Evolutionary conservation across 371 early-diverging fungal genomes (phyloP), one percentile per base, ranked within the genome.

Genomic region (Mortierella sp.): DNA sequence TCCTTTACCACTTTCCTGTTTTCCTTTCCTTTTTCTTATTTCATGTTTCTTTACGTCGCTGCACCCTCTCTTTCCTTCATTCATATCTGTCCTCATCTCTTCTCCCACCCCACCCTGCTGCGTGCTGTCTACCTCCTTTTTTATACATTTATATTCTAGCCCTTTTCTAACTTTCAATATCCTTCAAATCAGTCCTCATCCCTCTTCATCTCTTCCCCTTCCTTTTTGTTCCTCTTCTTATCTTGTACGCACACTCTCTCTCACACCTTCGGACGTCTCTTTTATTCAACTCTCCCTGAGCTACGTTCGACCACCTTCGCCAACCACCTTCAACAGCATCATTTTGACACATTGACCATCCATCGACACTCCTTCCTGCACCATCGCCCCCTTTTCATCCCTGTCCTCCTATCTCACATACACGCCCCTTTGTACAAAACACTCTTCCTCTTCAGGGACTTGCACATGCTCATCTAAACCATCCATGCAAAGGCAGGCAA

Each of bases 401-500:
- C 48, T 59, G 28, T 31, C 59, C 14, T 59, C 34, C 59, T 16
- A 28, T 31, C 14, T 31, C 9, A 31, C 59, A 59, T 31, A 59
- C 31, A 59, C 59, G 31, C 31, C 34, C 34, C 19, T 16, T 57
- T 59, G 31, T 59, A 59, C 59, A 14, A 28, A 59, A 5, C 28
- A 26, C 19, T 59, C 34, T 16, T 6, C 6, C 43, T 40, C 43
- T 40, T 40, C 28, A 28, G 14, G 59, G 16, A 31, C 31, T 59
- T 59, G 59, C 59, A 59, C 59, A 59, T 59, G 59, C 59, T 59
- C 59, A 59, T 16, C 31, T 59, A 59, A 59, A 59, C 59, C 16
- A 31, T 59, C 59, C 59, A 59, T 16, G 59, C 59, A 59, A 59
- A 31, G 31, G 31, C 59, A 31, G 59, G 59, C 59, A 59, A 31